Base-by-base conservation (phyloP, 441 rosid species). In the Arabidopsis lyrata region DNA sequence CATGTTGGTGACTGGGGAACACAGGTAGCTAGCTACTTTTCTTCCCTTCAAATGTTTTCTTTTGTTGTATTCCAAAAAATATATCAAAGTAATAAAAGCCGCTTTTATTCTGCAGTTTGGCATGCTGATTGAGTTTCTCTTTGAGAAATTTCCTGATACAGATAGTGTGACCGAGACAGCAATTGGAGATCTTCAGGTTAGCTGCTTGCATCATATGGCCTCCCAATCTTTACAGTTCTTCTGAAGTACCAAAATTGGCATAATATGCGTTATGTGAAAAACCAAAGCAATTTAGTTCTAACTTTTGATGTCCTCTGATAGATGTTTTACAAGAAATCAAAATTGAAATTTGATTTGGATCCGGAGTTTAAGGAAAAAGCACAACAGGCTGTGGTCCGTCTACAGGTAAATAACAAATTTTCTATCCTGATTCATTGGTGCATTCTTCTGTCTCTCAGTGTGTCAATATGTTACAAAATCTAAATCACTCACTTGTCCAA, bases 1-100 rank as follows among this genome's bases (percentile, higher is more conserved):
- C 98, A 91, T 86, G 98, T 94, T 80, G 98, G 97, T 78, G 98
- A 94, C 45, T 94, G 97, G 98, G 98, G 97, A 60, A 94, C 97
- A 64, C 97, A 91, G 92, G 98, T 50, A 20, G 8, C 35, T 93
- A 75, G 61, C 63, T 71, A 60, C 24, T n/a, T 76, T 20, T 72
- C 31, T 60, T 35, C 36, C 69, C 59, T 74, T 58, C 36, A 52
- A 57, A 57, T 44, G 18, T n/a, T 54, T 49, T 39, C 20, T 27
- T 63, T 45, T 44, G 6, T 36, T 36, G 49, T n/a, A 44, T 44
- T 44, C 18, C 10, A 22, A 6, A n/a, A 45, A 6, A 45, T 16
- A 0, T 45, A n/a, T 45, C 4, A 15, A 45, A 45, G 20, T n/a
- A 45, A n/a, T 45, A 7, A 45, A 45, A n/a, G 49, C 18, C 3